Base-by-base conservation (phyloP, 495 filamentous ascomycete species). In the Aspergillus homomorphus region DNA sequence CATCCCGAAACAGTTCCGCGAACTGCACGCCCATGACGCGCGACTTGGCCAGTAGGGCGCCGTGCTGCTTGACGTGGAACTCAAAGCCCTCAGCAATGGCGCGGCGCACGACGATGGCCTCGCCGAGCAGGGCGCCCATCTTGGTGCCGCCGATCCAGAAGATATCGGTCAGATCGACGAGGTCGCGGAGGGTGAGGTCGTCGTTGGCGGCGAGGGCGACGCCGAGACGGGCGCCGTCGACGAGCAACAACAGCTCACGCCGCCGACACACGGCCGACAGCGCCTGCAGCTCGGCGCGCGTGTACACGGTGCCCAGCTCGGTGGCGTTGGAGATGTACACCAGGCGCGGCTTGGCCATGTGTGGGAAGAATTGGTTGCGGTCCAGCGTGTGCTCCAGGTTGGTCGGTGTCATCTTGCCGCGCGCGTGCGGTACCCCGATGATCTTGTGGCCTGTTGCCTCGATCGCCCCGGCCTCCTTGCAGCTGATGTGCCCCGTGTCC, bases 91-190 rank as follows among this genome's bases (percentile, higher is more conserved):
- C 74, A 0, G 70, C 67, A 2, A 78, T 51, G 3, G 51, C 33
- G 42, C 68, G 69, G 50, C 56, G 55, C 6, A 78, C 69, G 9
- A 78, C 72, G 42, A 78, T 74, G 0, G 73, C 76, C 53, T 78
- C 76, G 8, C 76, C 76, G 43, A 78, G 64, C 22, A 78, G 52
- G 0, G 74, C 74, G 16, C 76, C 76, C 44, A 70, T 69, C 58
- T 78, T 78, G 21, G 76, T 78, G 0, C 76, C 76, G 14, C 76
- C 76, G 28, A 78, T 73, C 76, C 76, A 78, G 61, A 78, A 78
- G 12, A 78, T 74, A 58, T 78, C 74, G 0, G 66, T 69, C 12
- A 69, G 49, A 9, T 77, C 70, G 14, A 74, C 69, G 21, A 78
- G 64, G 50, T 78, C 76, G 4, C 64, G 62, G 3, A 72, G 65